A percentile compares a stretch with the other conserved stretches of the same genome.
phyloP scores from a whole-genome alignment of 2,329 filamentous ascomycete genomes.

The Fonsecaea monophora region DNA sequence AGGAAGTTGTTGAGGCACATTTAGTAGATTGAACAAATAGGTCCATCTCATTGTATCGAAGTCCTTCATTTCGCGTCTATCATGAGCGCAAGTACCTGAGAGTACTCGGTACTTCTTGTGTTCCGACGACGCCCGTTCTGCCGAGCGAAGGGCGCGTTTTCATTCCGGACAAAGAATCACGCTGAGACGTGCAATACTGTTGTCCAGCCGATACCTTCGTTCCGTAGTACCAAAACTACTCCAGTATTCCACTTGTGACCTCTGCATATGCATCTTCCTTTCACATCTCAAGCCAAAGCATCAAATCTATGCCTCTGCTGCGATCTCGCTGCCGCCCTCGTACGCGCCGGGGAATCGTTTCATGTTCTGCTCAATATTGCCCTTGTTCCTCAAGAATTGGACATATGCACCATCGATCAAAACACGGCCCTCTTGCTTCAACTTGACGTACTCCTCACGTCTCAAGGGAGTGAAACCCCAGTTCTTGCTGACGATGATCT shows the following conservation, averaged over 20 bases:
- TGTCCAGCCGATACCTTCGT: neutral
- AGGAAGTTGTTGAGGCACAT: neutral
- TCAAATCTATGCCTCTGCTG: slow-evolving; percentile 52
- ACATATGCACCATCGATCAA: slow-evolving; percentile 99
- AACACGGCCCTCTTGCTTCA: slow-evolving; percentile 91
- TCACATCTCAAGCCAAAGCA: neutral
- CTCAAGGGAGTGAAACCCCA: slow-evolving; percentile 99
- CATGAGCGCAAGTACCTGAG: slow-evolving; percentile 1
- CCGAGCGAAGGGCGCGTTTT: neutral
- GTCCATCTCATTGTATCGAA: neutral
- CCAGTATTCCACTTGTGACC: neutral
- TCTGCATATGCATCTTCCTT: neutral
- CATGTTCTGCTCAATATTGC: slow-evolving; percentile 83
- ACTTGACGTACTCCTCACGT: slow-evolving; percentile 95
- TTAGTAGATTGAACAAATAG: neutral
- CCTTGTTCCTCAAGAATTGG: slow-evolving; percentile 97
- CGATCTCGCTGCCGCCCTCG: slow-evolving; percentile 52
- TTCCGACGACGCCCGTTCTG: neutral
- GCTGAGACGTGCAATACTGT: neutral
- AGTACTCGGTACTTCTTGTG: neutral
- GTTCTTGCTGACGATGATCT: slow-evolving; percentile 99
- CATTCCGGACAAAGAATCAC: neutral
- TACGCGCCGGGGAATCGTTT: slow-evolving; percentile 92
- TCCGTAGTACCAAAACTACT: neutral
- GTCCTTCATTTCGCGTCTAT: slow-evolving; percentile 11